A percentile compares a stretch with the other conserved stretches of the same genome.
These are phyloP conservation scores for Trametes cubensis DNA, from an alignment of 768 basidiomycete species.

Conservation along the genomic window DNA sequence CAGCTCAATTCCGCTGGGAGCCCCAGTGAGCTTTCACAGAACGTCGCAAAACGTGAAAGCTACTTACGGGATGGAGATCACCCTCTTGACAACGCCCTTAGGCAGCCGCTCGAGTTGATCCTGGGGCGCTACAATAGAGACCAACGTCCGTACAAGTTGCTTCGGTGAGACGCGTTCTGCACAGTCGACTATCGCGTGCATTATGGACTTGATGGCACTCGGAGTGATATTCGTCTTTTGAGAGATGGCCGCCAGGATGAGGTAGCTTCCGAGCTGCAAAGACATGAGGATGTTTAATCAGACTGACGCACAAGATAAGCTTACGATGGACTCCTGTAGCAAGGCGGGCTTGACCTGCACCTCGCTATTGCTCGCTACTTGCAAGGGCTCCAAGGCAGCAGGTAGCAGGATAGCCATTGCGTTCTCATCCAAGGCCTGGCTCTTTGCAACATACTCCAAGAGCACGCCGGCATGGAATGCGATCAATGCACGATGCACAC, in stretches of 20 bases:
- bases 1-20: conserved; percentile 47
- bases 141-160: conserved; percentile 65
- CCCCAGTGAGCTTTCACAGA: neutral
- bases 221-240: conserved; percentile 63
- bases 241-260: conserved; percentile 71
- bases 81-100: conserved; percentile 22
- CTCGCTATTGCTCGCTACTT: conserved; percentile 21
- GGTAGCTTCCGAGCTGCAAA: conserved; percentile 67
- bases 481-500: conserved; percentile 63
- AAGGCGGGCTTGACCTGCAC: conserved; percentile 20
- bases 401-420: conserved; percentile 66
- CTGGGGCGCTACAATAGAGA: conserved; percentile 70
- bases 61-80: conserved; percentile 56
- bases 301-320: conserved; percentile 28
- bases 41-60: neutral
- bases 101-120: conserved; percentile 51
- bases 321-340: conserved; percentile 57
- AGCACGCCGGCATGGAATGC: conserved; percentile 82
- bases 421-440: conserved; percentile 63
- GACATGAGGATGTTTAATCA: neutral
- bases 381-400: conserved; percentile 62
- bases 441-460: conserved; percentile 74
- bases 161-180: conserved; percentile 50
- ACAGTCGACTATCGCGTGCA: conserved; percentile 55
- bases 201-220: conserved; percentile 60